These are phyloP conservation scores for Spiromastix sp. DNA, from an alignment of 2,329 filamentous ascomycete genomes.

Conservation along the genomic window DNA sequence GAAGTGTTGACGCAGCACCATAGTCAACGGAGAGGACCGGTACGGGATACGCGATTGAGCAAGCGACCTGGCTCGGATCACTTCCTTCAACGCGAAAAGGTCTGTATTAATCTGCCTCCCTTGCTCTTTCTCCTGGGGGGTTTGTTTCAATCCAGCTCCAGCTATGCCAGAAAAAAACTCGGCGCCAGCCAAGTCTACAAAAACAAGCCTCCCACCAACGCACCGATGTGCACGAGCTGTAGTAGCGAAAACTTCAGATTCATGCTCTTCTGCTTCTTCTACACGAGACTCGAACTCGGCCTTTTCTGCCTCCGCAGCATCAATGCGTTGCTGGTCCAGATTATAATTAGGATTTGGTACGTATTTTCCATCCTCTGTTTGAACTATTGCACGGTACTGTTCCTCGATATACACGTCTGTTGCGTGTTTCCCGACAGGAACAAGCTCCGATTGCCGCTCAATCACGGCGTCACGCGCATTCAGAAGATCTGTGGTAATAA, in stretches of 20 bases:
- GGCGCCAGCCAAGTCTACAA: slow-evolving; percentile 37
- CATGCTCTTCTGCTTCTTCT: slow-evolving; percentile 23
- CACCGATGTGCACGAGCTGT: slow-evolving; percentile 17
- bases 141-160: slow-evolving; percentile 17
- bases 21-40: slow-evolving; percentile 33
- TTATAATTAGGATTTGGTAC: slow-evolving; percentile 24
- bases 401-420: slow-evolving; percentile 34
- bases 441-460: slow-evolving; percentile 35
- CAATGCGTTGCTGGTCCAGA: slow-evolving; percentile 29
- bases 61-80: slow-evolving; percentile 32
- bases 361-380: slow-evolving; percentile 22
- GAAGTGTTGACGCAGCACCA: slow-evolving; percentile 34
- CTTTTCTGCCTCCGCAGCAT: slow-evolving; percentile 31
- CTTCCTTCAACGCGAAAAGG: slow-evolving; percentile 36
- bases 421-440: slow-evolving; percentile 34
- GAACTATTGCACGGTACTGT: slow-evolving; percentile 20
- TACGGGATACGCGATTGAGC: slow-evolving; percentile 30
- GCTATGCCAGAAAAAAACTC: slow-evolving; percentile 31
- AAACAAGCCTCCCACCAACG: slow-evolving; percentile 34
- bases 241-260: slow-evolving; percentile 16
- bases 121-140: slow-evolving; percentile 30
- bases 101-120: slow-evolving; percentile 37
- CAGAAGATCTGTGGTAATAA: slow-evolving; percentile 27
- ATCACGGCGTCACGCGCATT: slow-evolving; percentile 28
- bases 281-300: slow-evolving; percentile 24